These are phyloP conservation scores for Phytophthora agathidicida DNA, from an alignment of 352 stramenopile genomes.

Conservation along the genomic window DNA sequence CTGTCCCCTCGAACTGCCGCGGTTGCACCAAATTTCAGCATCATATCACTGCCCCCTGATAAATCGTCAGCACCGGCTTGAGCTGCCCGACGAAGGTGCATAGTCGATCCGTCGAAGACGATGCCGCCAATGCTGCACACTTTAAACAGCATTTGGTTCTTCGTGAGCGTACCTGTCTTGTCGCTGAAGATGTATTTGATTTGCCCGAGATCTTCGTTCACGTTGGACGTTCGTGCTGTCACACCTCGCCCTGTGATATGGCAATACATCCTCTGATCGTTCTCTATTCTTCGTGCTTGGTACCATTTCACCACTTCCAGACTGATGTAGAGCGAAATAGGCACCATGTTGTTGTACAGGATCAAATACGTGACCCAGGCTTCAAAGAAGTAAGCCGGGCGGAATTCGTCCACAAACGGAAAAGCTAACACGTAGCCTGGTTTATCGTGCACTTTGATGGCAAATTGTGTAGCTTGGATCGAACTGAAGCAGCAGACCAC, in stretches of 20 bases:
- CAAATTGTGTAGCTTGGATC: slow-evolving; percentile 57
- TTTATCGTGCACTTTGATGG: slow-evolving; percentile 39
- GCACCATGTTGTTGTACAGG: slow-evolving; percentile 93
- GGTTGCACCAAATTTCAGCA: slow-evolving; percentile 23
- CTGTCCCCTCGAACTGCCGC: slow-evolving; percentile 6
- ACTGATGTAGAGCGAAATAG: slow-evolving; percentile 98
- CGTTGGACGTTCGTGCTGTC: slow-evolving; percentile 91
- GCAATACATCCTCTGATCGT: slow-evolving; percentile 70
- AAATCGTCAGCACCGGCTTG: slow-evolving; percentile 38
- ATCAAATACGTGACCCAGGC: slow-evolving; percentile 85
- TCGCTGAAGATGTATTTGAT: slow-evolving; percentile 99
- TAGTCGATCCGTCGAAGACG: slow-evolving; percentile 85
- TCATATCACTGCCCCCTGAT: slow-evolving; percentile 16
- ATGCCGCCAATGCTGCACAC: slow-evolving; percentile 91
- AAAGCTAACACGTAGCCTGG: slow-evolving; percentile 24
- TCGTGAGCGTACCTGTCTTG: slow-evolving; percentile 99
- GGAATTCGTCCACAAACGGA: slow-evolving; percentile 42
- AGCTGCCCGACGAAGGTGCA: slow-evolving; percentile 52
- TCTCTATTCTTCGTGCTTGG: slow-evolving; percentile 94
- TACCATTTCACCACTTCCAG: slow-evolving; percentile 96
- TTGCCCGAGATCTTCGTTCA: slow-evolving; percentile 96
- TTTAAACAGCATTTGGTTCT: slow-evolving; percentile 99
- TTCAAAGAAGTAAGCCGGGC: slow-evolving; percentile 50
- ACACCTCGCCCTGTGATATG: slow-evolving; percentile 60
- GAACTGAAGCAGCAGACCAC: slow-evolving; percentile 72